These are phyloP conservation scores for Vitis amurensis DNA, from an alignment of 164 flowering plant genomes.

Conservation along the genomic window DNA sequence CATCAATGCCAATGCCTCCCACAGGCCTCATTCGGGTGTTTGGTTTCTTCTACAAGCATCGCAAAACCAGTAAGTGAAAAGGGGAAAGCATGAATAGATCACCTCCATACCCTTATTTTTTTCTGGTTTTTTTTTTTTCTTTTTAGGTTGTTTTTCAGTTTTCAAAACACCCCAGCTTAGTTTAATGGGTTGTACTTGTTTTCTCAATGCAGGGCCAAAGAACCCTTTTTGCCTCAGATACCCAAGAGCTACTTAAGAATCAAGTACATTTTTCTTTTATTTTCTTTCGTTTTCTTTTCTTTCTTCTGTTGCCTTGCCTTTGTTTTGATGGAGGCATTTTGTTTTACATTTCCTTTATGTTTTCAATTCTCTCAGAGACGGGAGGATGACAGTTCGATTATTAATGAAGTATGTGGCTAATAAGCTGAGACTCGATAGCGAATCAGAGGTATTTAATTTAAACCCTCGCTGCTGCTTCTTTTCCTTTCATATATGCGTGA, in stretches of 20 bases:
- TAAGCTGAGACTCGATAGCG: slow-evolving; percentile 82
- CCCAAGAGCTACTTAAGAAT: slow-evolving; percentile 90
- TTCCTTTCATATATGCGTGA: background rate
- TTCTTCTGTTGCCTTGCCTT: background rate
- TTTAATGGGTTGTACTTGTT: slow-evolving; percentile 17
- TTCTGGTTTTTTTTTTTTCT: background rate
- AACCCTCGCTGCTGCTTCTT: background rate
- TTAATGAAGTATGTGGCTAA: slow-evolving; percentile 86
- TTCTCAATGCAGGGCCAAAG: slow-evolving; percentile 59
- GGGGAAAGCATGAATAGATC: background rate
- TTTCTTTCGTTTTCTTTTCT: background rate
- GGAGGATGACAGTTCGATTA: slow-evolving; percentile 82
- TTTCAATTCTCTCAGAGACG: slow-evolving; percentile 51
- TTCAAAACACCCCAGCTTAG: background rate
- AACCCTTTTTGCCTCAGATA: slow-evolving; percentile 91
- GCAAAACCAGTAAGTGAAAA: slow-evolving; percentile 66
- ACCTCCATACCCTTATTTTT: background rate
- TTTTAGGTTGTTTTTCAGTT: background rate
- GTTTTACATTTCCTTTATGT: background rate
- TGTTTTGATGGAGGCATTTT: background rate
- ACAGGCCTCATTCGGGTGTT: slow-evolving; percentile 72
- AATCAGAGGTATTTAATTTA: slow-evolving; percentile 84
- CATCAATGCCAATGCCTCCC: slow-evolving; percentile 48
- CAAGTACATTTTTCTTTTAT: slow-evolving; percentile 46
- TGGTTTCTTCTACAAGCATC: slow-evolving; percentile 93